phyloP scores from a whole-genome alignment of 2,329 filamentous ascomycete species.

The Daldinia sp. region DNA sequence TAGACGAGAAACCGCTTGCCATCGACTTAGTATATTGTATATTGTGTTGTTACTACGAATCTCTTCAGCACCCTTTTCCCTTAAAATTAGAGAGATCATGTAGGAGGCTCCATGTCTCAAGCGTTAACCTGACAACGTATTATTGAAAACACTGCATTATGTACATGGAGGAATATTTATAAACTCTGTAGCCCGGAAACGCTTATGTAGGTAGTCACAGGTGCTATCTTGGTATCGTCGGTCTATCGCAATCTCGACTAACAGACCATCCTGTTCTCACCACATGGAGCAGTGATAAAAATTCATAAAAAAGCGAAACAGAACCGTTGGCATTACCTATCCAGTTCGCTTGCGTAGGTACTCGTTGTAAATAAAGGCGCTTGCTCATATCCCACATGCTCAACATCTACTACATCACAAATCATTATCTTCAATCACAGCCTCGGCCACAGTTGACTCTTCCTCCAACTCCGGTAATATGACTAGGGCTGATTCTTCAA shows the following conservation, averaged over 20 bases:
- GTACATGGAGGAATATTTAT: not conserved
- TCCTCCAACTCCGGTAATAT: conserved; percentile 8
- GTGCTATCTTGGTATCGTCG: conserved; percentile 48
- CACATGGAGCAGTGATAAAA: conserved; percentile 29
- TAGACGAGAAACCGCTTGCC: not conserved
- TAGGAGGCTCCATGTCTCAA: not conserved
- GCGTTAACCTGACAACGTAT: not conserved
- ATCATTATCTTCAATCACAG: not conserved
- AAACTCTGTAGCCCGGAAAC: not conserved
- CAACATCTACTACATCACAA: conserved; percentile 1
- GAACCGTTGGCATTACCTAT: conserved; percentile 18
- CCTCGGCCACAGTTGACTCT: not conserved
- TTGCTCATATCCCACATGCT: conserved; percentile 8
- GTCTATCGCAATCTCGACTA: conserved; percentile 46
- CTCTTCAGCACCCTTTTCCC: not conserved
- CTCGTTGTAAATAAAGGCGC: conserved; percentile 16
- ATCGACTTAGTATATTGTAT: not conserved
- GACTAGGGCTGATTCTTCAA: conserved; percentile 5
- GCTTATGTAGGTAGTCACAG: not conserved
- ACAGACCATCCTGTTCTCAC: conserved; percentile 15
- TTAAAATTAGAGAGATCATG: not conserved
- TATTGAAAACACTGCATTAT: not conserved
- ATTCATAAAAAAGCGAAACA: conserved; percentile 20
- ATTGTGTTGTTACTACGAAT: not conserved
- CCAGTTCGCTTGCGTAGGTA: conserved; percentile 32